These are phyloP conservation scores for Ambrosia artemisiifolia DNA, from an alignment of 129 eudicot species.

Conservation along the genomic window DNA sequence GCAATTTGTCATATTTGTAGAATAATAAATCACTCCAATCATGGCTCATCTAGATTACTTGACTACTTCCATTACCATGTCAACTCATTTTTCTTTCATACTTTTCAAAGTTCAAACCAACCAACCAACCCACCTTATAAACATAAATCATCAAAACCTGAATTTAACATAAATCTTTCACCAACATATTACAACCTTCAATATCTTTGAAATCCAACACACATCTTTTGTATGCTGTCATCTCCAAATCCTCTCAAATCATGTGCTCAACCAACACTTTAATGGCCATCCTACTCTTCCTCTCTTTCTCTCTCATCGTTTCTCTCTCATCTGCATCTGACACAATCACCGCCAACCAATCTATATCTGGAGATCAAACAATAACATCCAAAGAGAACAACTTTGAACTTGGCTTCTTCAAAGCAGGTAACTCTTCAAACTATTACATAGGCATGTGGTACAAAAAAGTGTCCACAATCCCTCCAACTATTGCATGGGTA, in stretches of 20 bases:
- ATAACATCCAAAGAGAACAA: conserved; percentile 23
- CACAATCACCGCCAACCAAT: conserved; percentile 33
- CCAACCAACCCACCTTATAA: not conserved
- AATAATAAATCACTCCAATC: not conserved
- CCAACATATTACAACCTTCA: not conserved
- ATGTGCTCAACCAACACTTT: not conserved
- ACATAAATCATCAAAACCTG: not conserved
- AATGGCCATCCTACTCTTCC: conserved; percentile 14
- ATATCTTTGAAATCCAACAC: not conserved
- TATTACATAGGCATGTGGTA: conserved; percentile 55
- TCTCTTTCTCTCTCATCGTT: conserved; percentile 21
- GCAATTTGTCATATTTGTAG: not conserved
- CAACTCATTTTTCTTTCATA: not conserved
- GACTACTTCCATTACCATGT: not conserved
- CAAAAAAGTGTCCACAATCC: not conserved
- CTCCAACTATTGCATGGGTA: conserved; percentile 48
- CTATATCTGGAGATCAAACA: conserved; percentile 46
- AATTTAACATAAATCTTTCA: not conserved
- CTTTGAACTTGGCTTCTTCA: conserved; percentile 46
- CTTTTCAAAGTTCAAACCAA: not conserved
- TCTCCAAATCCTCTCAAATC: not conserved
- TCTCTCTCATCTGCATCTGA: conserved; percentile 28
- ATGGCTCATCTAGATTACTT: not conserved
- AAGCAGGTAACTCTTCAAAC: conserved; percentile 45
- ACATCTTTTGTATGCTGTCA: conserved; percentile 5